These are phyloP conservation scores for Cucurbita moschata DNA, from an alignment of 306 rosid genomes.

Conservation along the genomic window DNA sequence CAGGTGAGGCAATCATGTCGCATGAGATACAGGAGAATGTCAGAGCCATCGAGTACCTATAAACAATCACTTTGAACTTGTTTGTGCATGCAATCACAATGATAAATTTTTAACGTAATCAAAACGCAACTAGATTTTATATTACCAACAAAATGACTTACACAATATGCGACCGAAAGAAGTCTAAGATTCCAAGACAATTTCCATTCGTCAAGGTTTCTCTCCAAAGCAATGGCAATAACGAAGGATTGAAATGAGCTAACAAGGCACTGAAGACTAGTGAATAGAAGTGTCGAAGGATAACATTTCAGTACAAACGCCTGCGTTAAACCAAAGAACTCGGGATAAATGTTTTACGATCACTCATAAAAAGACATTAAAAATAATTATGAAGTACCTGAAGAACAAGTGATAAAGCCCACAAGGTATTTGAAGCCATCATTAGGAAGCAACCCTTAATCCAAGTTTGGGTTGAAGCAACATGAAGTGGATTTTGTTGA, in stretches of 20 bases:
- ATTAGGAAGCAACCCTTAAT: constrained; percentile 70
- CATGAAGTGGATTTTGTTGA: not conserved
- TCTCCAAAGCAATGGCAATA: constrained; percentile 53
- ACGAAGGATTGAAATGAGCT: constrained; percentile 60
- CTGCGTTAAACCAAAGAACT: constrained; percentile 8
- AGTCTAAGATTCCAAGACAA: constrained; percentile 65
- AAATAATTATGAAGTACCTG: constrained; percentile 27
- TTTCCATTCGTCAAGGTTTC: constrained; percentile 56
- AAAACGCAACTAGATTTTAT: too few species aligned
- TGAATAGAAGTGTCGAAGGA: constrained; percentile 70
- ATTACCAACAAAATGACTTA: too few species aligned
- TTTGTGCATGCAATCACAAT: too few species aligned
- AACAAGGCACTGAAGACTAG: constrained; percentile 55
- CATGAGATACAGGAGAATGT: too few species aligned
- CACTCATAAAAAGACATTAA: too few species aligned
- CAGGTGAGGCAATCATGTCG: too few species aligned
- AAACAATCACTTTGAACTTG: too few species aligned
- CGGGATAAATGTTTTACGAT: too few species aligned
- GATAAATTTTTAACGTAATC: too few species aligned
- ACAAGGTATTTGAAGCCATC: constrained; percentile 53
- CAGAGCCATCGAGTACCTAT: too few species aligned
- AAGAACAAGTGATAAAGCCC: constrained; percentile 69
- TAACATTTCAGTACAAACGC: constrained; percentile 42
- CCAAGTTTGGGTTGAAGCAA: constrained; percentile 34
- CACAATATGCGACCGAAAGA: constrained; percentile 52